Conservation (phyloP, 2,329 filamentous ascomycete species). For the Aureobasidium leucospermi region DNA sequence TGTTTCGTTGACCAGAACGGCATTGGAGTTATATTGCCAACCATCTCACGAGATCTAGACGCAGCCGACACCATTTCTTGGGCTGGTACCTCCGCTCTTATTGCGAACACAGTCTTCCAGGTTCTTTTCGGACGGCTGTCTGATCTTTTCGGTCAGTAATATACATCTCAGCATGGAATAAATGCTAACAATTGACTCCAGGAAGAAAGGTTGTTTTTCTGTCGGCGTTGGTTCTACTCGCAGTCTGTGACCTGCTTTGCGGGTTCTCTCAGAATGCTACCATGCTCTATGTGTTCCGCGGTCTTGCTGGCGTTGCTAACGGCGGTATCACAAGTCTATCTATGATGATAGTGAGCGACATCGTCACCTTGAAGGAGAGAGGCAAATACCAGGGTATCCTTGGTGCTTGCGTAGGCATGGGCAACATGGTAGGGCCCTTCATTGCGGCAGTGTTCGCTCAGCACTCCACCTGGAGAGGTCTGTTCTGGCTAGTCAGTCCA, state of each 20-base stretch:
- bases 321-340: conserved; percentile 53
- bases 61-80: neutral
- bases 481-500: conserved; percentile 48
- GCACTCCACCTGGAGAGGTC: conserved; percentile 37
- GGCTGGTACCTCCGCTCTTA: neutral
- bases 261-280: conserved; percentile 33
- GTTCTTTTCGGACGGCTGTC: conserved; percentile 1
- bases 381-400: conserved; percentile 46
- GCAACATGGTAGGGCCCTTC: conserved; percentile 42
- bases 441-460: conserved; percentile 40
- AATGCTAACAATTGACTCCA: neutral
- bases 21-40: neutral
- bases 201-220: neutral
- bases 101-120: neutral
- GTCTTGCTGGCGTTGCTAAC: conserved; percentile 53
- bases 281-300: conserved; percentile 56
- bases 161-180: neutral
- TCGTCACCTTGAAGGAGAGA: conserved; percentile 52
- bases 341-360: conserved; percentile 56
- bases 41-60: neutral
- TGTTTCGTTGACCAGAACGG: neutral
- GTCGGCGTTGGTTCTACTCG: neutral
- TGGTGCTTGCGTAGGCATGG: conserved; percentile 37
- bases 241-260: neutral
- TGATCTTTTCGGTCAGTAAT: neutral